A percentile compares a stretch with the other conserved stretches of the same genome.
phyloP scores from a whole-genome alignment of 1,139 yeast genomes.

The Torulaspora pretoriensis region DNA sequence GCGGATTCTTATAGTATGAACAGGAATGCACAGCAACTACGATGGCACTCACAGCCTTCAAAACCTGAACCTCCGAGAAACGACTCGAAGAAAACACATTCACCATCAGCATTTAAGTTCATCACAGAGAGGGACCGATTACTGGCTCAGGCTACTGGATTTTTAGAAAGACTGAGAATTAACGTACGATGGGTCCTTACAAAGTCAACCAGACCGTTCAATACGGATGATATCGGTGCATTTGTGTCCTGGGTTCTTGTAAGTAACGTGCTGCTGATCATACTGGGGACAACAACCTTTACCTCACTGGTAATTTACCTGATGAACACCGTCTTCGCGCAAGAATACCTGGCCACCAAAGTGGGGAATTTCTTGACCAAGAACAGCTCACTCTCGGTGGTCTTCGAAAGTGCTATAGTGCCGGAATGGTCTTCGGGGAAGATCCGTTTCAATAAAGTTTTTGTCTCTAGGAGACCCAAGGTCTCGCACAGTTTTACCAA shows the following conservation, averaged over 20 bases:
- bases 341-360: constrained; percentile 77
- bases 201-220: constrained; percentile 64
- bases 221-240: constrained; percentile 85
- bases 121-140: constrained; percentile 28
- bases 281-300: constrained; percentile 87
- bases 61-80: not conserved
- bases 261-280: constrained; percentile 73
- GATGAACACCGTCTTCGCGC: constrained; percentile 82
- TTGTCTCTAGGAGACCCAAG: constrained; percentile 76
- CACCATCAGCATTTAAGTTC: constrained; percentile 12
- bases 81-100: not conserved
- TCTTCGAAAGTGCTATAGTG: constrained; percentile 89
- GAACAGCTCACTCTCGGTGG: constrained; percentile 80
- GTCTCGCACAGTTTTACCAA: constrained; percentile 45
- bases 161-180: constrained; percentile 40
- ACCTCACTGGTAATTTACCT: constrained; percentile 73
- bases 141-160: constrained; percentile 28
- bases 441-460: constrained; percentile 78
- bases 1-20: not conserved
- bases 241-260: constrained; percentile 86
- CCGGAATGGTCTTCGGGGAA: constrained; percentile 93
- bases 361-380: constrained; percentile 80
- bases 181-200: constrained; percentile 69
- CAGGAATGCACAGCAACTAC: not conserved
- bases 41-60: not conserved